Evolutionary conservation across 371 early-diverging fungal species (phyloP).

Genomic region (Nematocida sp.): DNA sequence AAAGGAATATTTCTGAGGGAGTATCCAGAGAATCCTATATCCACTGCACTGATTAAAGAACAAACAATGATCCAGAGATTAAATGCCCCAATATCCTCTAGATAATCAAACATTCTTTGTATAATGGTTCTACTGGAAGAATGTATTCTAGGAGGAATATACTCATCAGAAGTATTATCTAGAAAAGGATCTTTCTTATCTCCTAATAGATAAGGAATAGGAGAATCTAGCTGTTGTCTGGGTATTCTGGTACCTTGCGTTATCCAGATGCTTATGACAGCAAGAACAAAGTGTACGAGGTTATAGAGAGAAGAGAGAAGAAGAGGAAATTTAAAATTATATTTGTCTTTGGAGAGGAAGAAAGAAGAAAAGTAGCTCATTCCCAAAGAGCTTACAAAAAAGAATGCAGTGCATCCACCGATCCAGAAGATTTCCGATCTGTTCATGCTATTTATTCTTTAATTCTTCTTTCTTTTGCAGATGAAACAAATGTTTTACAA

Average conservation of each 20-base stretch:
- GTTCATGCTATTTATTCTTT: not conserved
- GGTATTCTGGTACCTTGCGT: slow-evolving; percentile 18
- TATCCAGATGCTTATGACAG: slow-evolving; percentile 12
- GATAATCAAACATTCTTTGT: not conserved
- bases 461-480: slow-evolving; percentile 1
- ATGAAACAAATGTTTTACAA: slow-evolving; percentile 38
- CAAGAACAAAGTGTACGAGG: slow-evolving; percentile 58
- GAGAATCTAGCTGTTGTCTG: slow-evolving; percentile 4
- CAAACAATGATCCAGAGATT: slow-evolving; percentile 51
- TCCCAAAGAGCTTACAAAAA: slow-evolving; percentile 51
- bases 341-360: slow-evolving; percentile 55
- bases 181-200: slow-evolving; percentile 21
- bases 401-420: slow-evolving; percentile 1
- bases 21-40: slow-evolving; percentile 60
- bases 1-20: slow-evolving; percentile 56
- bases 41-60: slow-evolving; percentile 59
- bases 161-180: no score
- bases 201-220: slow-evolving; percentile 28
- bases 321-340: slow-evolving; percentile 64
- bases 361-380: slow-evolving; percentile 61
- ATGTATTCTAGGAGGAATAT: no score
- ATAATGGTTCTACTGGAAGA: no score
- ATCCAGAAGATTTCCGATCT: not conserved
- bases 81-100: slow-evolving; percentile 33
- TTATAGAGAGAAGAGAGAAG: slow-evolving; percentile 57